Base-by-base conservation (phyloP, 139 green algal species). In the Edaphochlamys debaryana region DNA sequence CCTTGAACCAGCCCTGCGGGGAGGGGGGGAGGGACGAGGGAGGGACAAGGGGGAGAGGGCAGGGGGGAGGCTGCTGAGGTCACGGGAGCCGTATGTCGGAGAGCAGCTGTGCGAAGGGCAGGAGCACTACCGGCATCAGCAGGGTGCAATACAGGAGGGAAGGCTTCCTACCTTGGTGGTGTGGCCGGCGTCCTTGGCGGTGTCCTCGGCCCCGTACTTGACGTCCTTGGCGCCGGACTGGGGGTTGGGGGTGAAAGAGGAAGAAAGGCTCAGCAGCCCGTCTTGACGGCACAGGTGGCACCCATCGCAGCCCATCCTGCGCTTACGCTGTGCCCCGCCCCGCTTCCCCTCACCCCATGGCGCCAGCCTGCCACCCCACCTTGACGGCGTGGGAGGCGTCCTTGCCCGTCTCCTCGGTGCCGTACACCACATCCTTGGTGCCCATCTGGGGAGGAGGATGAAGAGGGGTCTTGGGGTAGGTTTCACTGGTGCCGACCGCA, bases 391-490 rank as follows among this genome's bases (percentile, higher is more conserved):
- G 76, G 3, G 63, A 67, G 6, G 52, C 76, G 45, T 82, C 76
- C 76, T 82, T 82, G 63, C 25, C 62, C 76, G 73, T 82, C 42
- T 82, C 76, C 76, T 82, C 76, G n/a, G 76, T 41, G 7, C 23
- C 32, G 63, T 82, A 73, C 23, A 40, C 29, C 17, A 52, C 34
- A 34, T 82, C 76, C 76, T 82, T 82, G 76, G 45, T 36, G 62
- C 42, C 63, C 60, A 50, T 73, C 76, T 82, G 76, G 37, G 37
- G 3, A 15, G 1, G 67, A 22, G 45, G 42, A 40, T 6, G 67
- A 13, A 30, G 20, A n/a, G n/a, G n/a, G n/a, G n/a, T n/a, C n/a
- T n/a, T n/a, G n/a, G n/a, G n/a, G n/a, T n/a, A n/a, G n/a, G n/a
- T n/a, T n/a, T n/a, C n/a, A n/a, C n/a, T n/a, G n/a, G n/a, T n/a